Percentiles rank a stretch among this genome's conserved stretches.
phyloP scores from a whole-genome alignment of 192 early-diverging fungal genomes.

The Backusella parvicylindrica region DNA sequence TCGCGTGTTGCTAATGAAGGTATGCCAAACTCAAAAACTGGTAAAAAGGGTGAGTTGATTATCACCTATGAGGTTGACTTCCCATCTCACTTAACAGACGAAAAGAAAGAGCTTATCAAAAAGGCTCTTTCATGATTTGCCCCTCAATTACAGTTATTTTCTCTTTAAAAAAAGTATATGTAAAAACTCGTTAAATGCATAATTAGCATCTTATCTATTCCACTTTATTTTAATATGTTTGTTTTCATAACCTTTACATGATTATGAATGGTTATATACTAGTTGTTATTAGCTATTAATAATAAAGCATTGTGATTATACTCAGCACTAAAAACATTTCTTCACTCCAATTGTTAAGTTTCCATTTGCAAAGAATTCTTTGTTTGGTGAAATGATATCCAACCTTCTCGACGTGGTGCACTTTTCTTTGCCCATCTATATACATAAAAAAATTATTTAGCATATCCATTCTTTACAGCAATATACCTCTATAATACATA shows the following conservation, averaged over 20 bases:
- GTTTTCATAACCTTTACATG: too few relatives aligned
- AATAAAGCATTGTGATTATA: not conserved
- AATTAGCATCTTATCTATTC: not conserved
- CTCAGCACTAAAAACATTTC: not conserved
- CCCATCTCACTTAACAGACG: conserved; percentile 61
- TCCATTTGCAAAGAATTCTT: not conserved
- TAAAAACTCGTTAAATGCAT: not conserved
- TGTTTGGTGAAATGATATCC: conserved; percentile 27
- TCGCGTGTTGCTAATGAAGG: conserved; percentile 77
- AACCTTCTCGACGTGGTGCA: conserved; percentile 19
- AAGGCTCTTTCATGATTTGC: conserved; percentile 28
- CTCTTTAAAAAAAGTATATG: not conserved
- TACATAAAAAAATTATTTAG: not conserved
- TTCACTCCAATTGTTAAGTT: not conserved
- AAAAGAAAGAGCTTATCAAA: conserved; percentile 67
- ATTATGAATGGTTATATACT: too few relatives aligned
- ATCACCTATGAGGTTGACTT: conserved; percentile 78
- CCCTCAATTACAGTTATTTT: not conserved
- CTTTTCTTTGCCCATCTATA: conserved; percentile 30
- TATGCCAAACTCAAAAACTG: conserved; percentile 91
- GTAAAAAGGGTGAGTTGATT: conserved; percentile 81
- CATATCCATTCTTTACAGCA: not conserved
- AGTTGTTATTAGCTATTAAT: not conserved
- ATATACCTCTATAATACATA: conserved; percentile 25
- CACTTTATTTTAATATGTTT: too few relatives aligned